Conservation (phyloP, 495 filamentous ascomycete species). For the Arthonia radiata region DNA sequence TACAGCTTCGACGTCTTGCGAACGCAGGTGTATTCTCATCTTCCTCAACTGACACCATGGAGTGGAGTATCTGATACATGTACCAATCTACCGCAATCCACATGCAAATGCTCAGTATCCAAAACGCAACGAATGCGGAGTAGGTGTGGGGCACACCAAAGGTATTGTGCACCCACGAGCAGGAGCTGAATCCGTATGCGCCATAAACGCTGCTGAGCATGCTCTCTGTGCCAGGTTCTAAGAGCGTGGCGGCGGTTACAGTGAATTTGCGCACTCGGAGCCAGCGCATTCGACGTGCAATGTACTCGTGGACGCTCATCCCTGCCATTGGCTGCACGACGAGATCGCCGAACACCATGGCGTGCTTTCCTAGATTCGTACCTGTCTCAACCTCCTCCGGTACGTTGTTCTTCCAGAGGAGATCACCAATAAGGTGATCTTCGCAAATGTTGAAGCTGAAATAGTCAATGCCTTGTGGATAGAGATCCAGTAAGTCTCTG, state of each 20-base stretch:
- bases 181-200: constrained; percentile 48
- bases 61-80: constrained; percentile 50
- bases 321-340: constrained; percentile 71
- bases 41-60: constrained; percentile 37
- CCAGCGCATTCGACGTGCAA: constrained; percentile 72
- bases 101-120: constrained; percentile 31
- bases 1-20: constrained; percentile 26
- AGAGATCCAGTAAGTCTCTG: constrained; percentile 6
- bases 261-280: constrained; percentile 86
- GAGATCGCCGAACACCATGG: constrained; percentile 57
- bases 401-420: constrained; percentile 47
- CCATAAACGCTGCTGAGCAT: constrained; percentile 60
- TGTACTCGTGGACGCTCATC: constrained; percentile 57
- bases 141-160: constrained; percentile 40
- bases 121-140: constrained; percentile 37
- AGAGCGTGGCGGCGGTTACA: constrained; percentile 61
- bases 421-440: constrained; percentile 83
- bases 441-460: constrained; percentile 95
- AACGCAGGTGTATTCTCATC: constrained; percentile 53
- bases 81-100: constrained; percentile 59
- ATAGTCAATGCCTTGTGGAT: constrained; percentile 55
- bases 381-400: constrained; percentile 17
- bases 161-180: constrained; percentile 31
- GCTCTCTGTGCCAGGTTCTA: constrained; percentile 90
- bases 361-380: constrained; percentile 46